Base-by-base conservation (phyloP, 192 early-diverging fungal genomes). In the Coemansia erecta region DNA sequence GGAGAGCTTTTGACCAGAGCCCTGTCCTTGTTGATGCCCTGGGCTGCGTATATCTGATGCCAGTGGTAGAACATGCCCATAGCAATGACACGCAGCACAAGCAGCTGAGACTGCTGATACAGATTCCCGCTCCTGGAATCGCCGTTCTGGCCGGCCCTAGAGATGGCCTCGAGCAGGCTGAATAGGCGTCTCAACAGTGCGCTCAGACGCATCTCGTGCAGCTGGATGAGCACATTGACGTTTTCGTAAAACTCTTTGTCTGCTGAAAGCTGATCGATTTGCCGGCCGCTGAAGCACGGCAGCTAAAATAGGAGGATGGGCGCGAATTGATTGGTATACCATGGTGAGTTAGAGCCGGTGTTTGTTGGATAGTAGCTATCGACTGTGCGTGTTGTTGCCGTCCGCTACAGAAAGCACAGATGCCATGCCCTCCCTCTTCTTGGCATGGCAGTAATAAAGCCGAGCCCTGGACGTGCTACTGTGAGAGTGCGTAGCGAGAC, bases 11-110 rank as follows among this genome's bases (percentile, higher is more conserved):
- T 70, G 49, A 48, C 63, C 46, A 70, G n/a, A 18, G 73, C 35
- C 33, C 53, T 71, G 61, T 76, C 72, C 22, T 56, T 44, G 57
- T 61, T 72, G 58, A 71, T 48, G 14, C 66, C 66, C 19, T 67
- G 59, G 17, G 67, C 46, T 9, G 81, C 83, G n/a, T 63, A 68
- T 60, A 85, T 84, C 68, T 80, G 84, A 56, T 93, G 86, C 93
- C 93, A 94, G 67, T 91, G 83, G 53, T 87, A 87, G 35, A 89
- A 86, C 86, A 93, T 90, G 66, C 92, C 93, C 56, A 87, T 86
- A 3, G 89, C 89, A 22, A 94, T 72, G 41, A 97, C 80, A 56
- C 89, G 82, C 50, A 94, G 82, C 13, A 94, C 68, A 62, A 93
- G 91, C 11, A 93, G 81, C 68, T 94, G 93, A 15, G 92, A 93